Base-by-base conservation (phyloP, 345 rosid species). In the Hibiscus mutabilis region DNA sequence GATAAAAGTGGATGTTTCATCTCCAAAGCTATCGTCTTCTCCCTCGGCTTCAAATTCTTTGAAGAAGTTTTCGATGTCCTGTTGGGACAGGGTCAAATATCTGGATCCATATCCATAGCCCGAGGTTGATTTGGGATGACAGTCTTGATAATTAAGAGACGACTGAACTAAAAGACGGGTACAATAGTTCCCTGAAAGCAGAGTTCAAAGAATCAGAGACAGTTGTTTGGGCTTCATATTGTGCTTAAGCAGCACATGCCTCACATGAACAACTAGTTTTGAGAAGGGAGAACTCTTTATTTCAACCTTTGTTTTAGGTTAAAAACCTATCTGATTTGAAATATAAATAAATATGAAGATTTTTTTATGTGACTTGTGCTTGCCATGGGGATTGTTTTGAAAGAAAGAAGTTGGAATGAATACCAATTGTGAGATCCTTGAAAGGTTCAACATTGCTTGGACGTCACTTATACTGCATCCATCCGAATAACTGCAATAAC, bases 401-500 rank as follows among this genome's bases (percentile, higher is more conserved):
- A 35, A 0, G 40, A 35, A 35, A 35, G 40, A 35, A 35, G 40
- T 35, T 47, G 55, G 60, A 69, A 72, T 52, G 63, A 73, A 74
- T 91, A 93, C 98, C 98, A 25, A 73, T 77, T 9, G 79, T 64
- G 55, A 88, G 78, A 79, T 87, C 96, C 76, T 84, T 91, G 81
- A 80, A 69, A 57, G 83, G 85, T 75, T 87, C 92, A 24, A 59
- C 72, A 80, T 78, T 79, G 68, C 77, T 82, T 69, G 80, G 83
- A 76, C 78, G 77, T 70, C 82, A 73, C 82, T 82, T 85, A 51
- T 82, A 84, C 79, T 83, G 89, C 95, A 86, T 84, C 98, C 97
- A 91, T 60, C 86, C 91, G 75, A 86, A 79, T 76, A 91, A 74
- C 97, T 91, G 98, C 87, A 70, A 83, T 77, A 81, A 78, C 75